Evolutionary conservation across 495 filamentous ascomycete species (phyloP), one percentile per base, ranked within the genome.

Genomic region (Trichodelitschia bisporula): DNA sequence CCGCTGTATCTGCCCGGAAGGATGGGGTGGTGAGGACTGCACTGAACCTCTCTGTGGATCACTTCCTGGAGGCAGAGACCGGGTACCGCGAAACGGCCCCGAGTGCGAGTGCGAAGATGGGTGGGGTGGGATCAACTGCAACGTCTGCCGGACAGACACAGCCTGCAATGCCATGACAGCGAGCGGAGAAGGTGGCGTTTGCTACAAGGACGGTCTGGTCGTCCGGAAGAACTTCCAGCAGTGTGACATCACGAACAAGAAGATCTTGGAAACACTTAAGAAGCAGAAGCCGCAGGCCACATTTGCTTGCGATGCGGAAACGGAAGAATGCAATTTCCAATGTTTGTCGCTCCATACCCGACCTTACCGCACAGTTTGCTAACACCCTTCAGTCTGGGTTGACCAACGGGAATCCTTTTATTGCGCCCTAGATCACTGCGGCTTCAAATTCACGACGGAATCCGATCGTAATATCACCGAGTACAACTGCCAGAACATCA

Each of bases 91-190:
- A 43, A 48, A 66, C 26, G 66, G 60, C 26, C 57, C 68, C 11
- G 53, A 58, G 19, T 97, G 86, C 51, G 54, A 83, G 16, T 97
- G 86, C 51, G 69, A 82, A 37, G 79, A 91, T 19, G 86, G 89
- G 28, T 97, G 86, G 86, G 65, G 64, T n/a, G 86, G 86, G 37
- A 83, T 95, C 52, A 97, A 97, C 58, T 97, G 86, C 62, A 97
- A 97, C 46, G 78, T 95, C 33, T 97, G 86, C 53, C 63, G 72
- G 27, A 64, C 67, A 11, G 59, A 95, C 46, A 54, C 72, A 34
- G 80, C 76, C 9, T 97, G 86, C 46, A 59, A 79, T 49, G 64
- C 74, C 4, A 53, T 97, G 51, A 86, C 84, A 66, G 77, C 80
- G 2, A 59, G 63, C 3, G 63, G 63, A 1, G 48, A 57, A n/a